Evolutionary conservation across 192 early-diverging fungal species (phyloP).

Genomic region (Coemansia nantahalensis): DNA sequence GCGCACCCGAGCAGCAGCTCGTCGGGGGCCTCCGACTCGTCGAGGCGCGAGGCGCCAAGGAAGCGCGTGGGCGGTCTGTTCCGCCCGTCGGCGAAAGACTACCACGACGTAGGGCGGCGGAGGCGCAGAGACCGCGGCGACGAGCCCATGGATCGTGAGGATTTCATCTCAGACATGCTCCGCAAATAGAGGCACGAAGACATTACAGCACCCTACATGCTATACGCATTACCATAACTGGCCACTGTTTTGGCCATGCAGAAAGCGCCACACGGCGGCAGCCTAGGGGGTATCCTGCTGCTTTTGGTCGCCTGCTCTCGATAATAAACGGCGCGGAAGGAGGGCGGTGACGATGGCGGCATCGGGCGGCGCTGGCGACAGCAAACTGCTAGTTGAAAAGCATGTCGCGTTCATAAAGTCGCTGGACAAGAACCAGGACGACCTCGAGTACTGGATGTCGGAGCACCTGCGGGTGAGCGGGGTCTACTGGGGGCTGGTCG

Average conservation of each 20-base stretch:
- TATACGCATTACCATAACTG: too few species aligned
- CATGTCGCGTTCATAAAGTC: slow-evolving; percentile 73
- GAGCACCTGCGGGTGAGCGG: slow-evolving; percentile 91
- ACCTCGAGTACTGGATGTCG: slow-evolving; percentile 90
- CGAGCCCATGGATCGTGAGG: slow-evolving; percentile 9
- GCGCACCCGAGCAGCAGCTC: neutral
- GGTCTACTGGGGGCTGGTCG: slow-evolving; percentile 92
- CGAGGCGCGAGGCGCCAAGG: neutral
- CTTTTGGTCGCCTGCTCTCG: too few species aligned
- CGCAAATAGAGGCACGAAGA: too few species aligned
- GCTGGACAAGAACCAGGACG: slow-evolving; percentile 79
- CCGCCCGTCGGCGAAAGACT: slow-evolving; percentile 7
- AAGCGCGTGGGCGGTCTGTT: slow-evolving; percentile 17
- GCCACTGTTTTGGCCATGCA: too few species aligned
- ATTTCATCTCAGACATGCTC: slow-evolving; percentile 27
- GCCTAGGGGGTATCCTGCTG: too few species aligned
- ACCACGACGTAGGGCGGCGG: neutral
- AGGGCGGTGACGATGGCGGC: too few species aligned
- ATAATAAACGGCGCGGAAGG: too few species aligned
- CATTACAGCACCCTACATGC: neutral
- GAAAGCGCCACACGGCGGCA: too few species aligned
- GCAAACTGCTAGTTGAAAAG: slow-evolving; percentile 41
- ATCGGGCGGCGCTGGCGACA: too few species aligned
- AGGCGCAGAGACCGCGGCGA: neutral
- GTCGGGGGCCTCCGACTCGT: neutral